phyloP scores from a whole-genome alignment of 352 stramenopile species.

The Elongisporangium senticosum region DNA sequence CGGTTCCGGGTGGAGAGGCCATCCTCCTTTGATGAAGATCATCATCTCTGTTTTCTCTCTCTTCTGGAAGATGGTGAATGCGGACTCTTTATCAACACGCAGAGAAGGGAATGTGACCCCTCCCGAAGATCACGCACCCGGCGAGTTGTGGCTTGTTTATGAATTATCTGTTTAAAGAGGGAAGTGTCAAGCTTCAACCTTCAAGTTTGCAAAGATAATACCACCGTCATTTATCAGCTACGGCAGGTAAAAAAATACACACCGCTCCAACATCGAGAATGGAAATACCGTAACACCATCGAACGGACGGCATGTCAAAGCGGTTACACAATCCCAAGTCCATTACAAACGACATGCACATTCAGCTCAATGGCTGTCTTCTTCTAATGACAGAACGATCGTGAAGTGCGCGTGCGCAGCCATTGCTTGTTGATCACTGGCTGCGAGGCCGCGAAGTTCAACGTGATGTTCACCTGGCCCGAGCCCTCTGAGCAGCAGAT shows the following conservation, averaged over 20 bases:
- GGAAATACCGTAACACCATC: neutral
- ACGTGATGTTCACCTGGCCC: constrained; percentile 23
- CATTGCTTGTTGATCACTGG: neutral
- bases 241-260: neutral
- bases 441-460: constrained; percentile 16
- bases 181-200: neutral
- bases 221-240: neutral
- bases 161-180: neutral
- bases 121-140: neutral
- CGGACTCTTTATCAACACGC: neutral
- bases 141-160: neutral
- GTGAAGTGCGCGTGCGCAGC: neutral
- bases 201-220: neutral
- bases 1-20: neutral
- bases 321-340: neutral
- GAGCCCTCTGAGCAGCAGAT: constrained; percentile 37
- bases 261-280: neutral
- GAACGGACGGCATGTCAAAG: neutral
- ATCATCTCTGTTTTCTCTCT: neutral
- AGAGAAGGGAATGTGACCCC: neutral
- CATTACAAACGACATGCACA: neutral
- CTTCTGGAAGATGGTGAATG: neutral
- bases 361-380: neutral
- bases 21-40: neutral
- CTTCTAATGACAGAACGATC: neutral